Percentiles rank a stretch among this genome's conserved stretches.
Evolutionary conservation across 2,329 filamentous ascomycete species (phyloP).

Genomic region (Nemania abortiva): DNA sequence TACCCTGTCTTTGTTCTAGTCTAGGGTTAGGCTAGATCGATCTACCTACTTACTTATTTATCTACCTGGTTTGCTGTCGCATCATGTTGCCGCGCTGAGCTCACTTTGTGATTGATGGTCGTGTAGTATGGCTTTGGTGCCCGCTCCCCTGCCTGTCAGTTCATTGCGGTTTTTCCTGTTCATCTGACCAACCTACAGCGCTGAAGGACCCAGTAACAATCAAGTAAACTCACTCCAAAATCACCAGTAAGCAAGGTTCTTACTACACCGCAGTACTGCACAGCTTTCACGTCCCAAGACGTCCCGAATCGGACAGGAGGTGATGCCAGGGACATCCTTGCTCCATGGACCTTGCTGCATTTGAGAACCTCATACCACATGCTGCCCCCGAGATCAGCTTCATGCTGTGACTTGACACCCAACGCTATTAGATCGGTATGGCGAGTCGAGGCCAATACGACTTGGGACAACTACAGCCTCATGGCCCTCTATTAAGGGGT

Average conservation of each 20-base stretch:
- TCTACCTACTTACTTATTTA: conserved; percentile 3
- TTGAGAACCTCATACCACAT: conserved; percentile 34
- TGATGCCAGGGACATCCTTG: conserved; percentile 37
- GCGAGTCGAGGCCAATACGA: conserved; percentile 12
- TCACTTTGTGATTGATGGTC: not conserved
- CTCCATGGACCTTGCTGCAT: conserved; percentile 35
- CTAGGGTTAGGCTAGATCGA: conserved; percentile 17
- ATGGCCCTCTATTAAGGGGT: not conserved
- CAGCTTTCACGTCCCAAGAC: conserved; percentile 25
- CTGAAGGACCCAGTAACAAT: conserved; percentile 16
- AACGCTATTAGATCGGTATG: conserved; percentile 11
- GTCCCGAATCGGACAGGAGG: conserved; percentile 36
- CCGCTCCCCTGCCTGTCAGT: not conserved
- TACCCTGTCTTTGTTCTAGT: not conserved
- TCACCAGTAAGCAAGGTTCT: conserved; percentile 39
- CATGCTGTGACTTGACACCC: conserved; percentile 27
- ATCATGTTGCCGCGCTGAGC: not conserved
- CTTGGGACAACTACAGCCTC: conserved; percentile 11
- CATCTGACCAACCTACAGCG: conserved; percentile 17
- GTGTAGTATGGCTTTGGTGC: not conserved
- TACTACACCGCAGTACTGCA: conserved; percentile 27
- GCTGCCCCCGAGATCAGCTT: conserved; percentile 31
- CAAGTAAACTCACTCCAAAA: conserved; percentile 13
- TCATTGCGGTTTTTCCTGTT: conserved; percentile 7
- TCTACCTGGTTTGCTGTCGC: not conserved